A percentile compares a stretch with the other conserved stretches of the same genome.
phyloP scores from a whole-genome alignment of 2,329 filamentous ascomycete genomes.

The Penicillium aurantiogriseum region DNA sequence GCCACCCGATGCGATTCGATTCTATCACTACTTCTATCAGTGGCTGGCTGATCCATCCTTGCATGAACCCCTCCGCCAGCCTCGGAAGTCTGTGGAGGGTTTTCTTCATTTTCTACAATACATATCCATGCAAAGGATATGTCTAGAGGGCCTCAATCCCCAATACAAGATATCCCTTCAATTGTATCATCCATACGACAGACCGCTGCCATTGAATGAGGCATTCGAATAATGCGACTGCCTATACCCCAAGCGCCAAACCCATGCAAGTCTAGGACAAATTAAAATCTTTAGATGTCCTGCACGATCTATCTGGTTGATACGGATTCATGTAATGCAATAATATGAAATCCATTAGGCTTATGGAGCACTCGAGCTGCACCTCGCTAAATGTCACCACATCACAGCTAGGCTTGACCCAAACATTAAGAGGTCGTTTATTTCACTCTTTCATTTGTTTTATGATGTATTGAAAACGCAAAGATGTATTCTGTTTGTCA shows the following conservation, averaged over 20 bases:
- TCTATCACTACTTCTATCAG: background rate
- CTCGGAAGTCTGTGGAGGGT: background rate
- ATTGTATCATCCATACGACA: background rate
- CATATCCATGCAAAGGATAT: background rate
- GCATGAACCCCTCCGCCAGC: background rate
- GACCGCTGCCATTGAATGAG: background rate
- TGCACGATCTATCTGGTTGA: conserved; percentile 1
- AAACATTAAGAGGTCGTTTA: background rate
- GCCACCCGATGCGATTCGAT: background rate
- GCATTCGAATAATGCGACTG: background rate
- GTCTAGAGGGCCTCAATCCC: background rate
- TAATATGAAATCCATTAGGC: background rate
- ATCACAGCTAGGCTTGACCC: background rate
- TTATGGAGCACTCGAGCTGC: background rate
- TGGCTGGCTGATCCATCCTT: conserved; percentile 7
- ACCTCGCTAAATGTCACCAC: background rate
- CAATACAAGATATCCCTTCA: background rate
- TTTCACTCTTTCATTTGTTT: background rate
- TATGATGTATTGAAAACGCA: background rate
- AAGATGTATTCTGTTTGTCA: background rate
- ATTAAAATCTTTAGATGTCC: background rate
- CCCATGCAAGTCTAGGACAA: background rate
- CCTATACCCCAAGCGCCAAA: background rate
- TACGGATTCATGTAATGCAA: background rate
- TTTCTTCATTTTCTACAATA: background rate